Conservation (phyloP, 176 grass and related monocot genomes). For the Raddia distichophylla region DNA sequence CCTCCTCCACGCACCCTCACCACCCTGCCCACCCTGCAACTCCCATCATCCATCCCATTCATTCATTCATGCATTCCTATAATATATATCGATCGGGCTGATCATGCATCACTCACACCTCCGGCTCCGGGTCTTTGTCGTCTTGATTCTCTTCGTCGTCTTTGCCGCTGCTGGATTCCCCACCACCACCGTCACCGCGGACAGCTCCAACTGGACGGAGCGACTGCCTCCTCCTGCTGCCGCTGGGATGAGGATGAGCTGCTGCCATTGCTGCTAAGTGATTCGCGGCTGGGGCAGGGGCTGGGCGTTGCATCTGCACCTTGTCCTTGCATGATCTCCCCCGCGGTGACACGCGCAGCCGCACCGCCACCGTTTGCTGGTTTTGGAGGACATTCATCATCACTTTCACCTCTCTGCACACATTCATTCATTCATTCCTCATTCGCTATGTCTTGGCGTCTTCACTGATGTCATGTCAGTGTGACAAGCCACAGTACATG, state of each 20-base stretch:
- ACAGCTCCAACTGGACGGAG: conserved; percentile 17
- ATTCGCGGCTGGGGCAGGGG: background rate
- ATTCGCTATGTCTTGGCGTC: too few species aligned
- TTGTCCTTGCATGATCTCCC: conserved; percentile 31
- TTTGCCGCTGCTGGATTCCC: conserved; percentile 41
- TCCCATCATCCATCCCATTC: too few species aligned
- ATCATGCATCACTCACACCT: conserved; percentile 28
- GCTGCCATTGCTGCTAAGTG: background rate
- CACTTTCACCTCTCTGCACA: background rate
- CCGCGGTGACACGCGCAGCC: conserved; percentile 15
- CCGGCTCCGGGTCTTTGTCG: conserved; percentile 36
- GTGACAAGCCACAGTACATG: too few species aligned
- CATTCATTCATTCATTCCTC: background rate
- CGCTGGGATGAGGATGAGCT: background rate
- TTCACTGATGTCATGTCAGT: too few species aligned
- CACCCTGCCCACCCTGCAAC: conserved; percentile 40
- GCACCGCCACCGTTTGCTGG: background rate
- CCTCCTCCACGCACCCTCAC: background rate
- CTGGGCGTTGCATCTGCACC: too few species aligned
- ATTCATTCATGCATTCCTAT: too few species aligned
- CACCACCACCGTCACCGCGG: conserved; percentile 9
- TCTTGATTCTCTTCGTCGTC: conserved; percentile 26
- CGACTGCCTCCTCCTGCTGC: background rate
- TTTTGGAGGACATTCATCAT: conserved; percentile 62
- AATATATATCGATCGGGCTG: too few species aligned